These are phyloP conservation scores for Kuraishia hungarica DNA, from an alignment of 805 yeast species.

Conservation along the genomic window DNA sequence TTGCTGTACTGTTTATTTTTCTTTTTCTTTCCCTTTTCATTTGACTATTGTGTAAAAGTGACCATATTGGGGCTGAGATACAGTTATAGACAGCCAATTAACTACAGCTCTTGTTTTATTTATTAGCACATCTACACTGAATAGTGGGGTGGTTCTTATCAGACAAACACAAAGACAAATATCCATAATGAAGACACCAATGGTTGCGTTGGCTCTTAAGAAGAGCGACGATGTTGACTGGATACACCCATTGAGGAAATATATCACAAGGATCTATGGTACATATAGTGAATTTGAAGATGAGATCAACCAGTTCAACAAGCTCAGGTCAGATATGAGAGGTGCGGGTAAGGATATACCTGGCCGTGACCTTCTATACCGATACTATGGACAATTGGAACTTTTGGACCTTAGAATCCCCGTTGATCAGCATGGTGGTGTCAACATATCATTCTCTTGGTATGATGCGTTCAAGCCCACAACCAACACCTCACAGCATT, in stretches of 20 bases:
- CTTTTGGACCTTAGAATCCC: conserved; percentile 73
- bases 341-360: conserved; percentile 33
- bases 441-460: conserved; percentile 68
- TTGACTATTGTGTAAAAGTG: too few species aligned
- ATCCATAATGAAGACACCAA: conserved; percentile 13
- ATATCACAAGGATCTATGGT: conserved; percentile 58
- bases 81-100: too few species aligned
- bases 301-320: conserved; percentile 47
- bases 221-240: conserved; percentile 57
- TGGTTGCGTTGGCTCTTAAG: conserved; percentile 25
- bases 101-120: too few species aligned
- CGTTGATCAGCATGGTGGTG: conserved; percentile 36
- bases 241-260: conserved; percentile 49
- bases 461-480: conserved; percentile 55
- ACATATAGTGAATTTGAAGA: conserved; percentile 43
- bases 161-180: background rate
- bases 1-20: too few species aligned
- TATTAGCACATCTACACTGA: background rate
- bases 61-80: too few species aligned
- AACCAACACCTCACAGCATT: conserved; percentile 54
- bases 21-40: too few species aligned
- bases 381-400: conserved; percentile 77
- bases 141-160: background rate
- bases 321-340: conserved; percentile 49
- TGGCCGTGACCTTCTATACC: conserved; percentile 48